Conservation (phyloP, 2,329 filamentous ascomycete species). For the Aspergillus chevalieri region DNA sequence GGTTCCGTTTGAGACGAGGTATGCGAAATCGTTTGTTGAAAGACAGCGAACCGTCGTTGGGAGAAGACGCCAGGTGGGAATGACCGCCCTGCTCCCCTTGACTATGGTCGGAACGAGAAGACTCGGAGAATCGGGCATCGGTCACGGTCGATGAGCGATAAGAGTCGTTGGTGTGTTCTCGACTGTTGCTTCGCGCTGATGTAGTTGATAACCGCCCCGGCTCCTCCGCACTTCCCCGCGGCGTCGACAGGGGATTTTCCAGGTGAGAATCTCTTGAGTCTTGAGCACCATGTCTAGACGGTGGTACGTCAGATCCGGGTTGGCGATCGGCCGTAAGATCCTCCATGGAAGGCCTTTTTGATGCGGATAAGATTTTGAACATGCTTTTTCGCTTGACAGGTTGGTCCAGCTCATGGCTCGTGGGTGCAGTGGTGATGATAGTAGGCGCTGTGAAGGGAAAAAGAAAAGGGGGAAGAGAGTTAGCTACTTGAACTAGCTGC, state of each 20-base stretch:
- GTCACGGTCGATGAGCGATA: constrained; percentile 55
- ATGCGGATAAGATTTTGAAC: constrained; percentile 34
- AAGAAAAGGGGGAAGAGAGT: constrained; percentile 13
- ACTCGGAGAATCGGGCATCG: constrained; percentile 68
- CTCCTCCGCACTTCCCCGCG: constrained; percentile 57
- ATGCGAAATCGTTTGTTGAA: constrained; percentile 75
- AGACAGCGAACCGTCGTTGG: constrained; percentile 57
- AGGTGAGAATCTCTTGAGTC: constrained; percentile 24
- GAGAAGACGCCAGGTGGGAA: constrained; percentile 51
- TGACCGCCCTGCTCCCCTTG: constrained; percentile 60
- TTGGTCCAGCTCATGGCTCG: constrained; percentile 53
- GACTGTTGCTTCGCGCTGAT: constrained; percentile 44
- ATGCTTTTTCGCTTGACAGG: constrained; percentile 35
- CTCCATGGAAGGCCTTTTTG: constrained; percentile 29
- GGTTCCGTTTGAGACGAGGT: constrained; percentile 67
- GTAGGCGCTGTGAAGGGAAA: constrained; percentile 42
- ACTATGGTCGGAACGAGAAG: constrained; percentile 82
- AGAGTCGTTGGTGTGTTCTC: constrained; percentile 57
- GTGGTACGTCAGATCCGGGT: not conserved
- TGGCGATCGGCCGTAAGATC: constrained; percentile 16
- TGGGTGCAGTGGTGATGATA: constrained; percentile 91
- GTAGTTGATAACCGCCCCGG: constrained; percentile 46
- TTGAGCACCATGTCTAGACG: constrained; percentile 14
- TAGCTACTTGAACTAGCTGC: not conserved
- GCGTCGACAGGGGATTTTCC: constrained; percentile 26